Percentiles rank a stretch among this genome's conserved stretches.
Conservation (phyloP, 2,329 filamentous ascomycete species). For the Penicillium digitatum region DNA sequence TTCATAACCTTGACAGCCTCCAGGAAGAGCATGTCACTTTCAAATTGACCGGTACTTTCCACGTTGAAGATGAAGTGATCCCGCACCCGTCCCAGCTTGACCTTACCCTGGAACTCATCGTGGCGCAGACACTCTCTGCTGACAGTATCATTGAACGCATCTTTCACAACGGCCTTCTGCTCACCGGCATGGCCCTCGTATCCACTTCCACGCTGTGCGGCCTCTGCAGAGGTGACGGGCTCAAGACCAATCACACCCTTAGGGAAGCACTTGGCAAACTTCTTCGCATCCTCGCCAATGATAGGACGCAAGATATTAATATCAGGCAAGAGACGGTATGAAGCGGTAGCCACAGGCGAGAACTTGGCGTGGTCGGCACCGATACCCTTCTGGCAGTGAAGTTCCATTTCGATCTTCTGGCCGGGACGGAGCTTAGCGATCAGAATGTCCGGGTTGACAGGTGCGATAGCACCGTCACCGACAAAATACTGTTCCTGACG, state of each 20-base stretch:
- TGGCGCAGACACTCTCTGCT: constrained; percentile 89
- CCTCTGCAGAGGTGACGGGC: constrained; percentile 65
- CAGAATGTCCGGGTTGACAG: constrained; percentile 87
- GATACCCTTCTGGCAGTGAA: constrained; percentile 93
- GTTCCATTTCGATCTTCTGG: constrained; percentile 77
- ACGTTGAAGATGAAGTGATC: constrained; percentile 98
- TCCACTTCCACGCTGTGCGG: constrained; percentile 55
- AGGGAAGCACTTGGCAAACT: constrained; percentile 88
- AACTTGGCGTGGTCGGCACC: constrained; percentile 96
- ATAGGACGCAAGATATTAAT: constrained; percentile 84
- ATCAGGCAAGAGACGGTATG: constrained; percentile 82
- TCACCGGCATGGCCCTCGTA: constrained; percentile 75
- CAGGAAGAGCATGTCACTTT: constrained; percentile 88
- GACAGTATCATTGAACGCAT: constrained; percentile 92
- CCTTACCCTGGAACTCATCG: constrained; percentile 89
- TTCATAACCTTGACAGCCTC: constrained; percentile 83
- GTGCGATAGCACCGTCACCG: constrained; percentile 63
- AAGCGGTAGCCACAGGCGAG: constrained; percentile 90
- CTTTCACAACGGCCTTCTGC: constrained; percentile 77
- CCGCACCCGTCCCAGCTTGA: constrained; percentile 80
- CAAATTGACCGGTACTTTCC: constrained; percentile 92
- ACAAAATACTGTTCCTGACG: constrained; percentile 65
- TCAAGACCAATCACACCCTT: constrained; percentile 80
- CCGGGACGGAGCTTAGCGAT: constrained; percentile 90
- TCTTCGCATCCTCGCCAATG: constrained; percentile 76